phyloP scores from a whole-genome alignment of 2,329 filamentous ascomycete species.

The Beauveria scarabaeidicola region DNA sequence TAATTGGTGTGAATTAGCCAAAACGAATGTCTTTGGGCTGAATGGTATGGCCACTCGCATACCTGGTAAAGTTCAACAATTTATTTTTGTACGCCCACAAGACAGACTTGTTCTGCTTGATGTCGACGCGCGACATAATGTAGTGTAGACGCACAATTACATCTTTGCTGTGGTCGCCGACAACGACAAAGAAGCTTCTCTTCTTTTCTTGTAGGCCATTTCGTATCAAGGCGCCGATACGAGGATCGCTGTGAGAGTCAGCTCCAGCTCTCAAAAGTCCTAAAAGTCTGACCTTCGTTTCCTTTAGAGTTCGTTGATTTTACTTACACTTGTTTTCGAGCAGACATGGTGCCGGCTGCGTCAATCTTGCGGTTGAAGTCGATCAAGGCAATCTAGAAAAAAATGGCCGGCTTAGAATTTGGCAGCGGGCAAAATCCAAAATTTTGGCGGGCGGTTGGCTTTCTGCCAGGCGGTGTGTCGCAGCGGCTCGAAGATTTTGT shows the following conservation, averaged over 20 bases:
- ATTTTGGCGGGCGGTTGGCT: conserved; percentile 34
- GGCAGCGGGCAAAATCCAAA: conserved; percentile 20
- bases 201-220: conserved; percentile 96
- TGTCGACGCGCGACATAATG: conserved; percentile 81
- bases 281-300: neutral
- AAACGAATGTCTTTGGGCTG: neutral
- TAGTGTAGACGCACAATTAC: conserved; percentile 90
- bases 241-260: conserved; percentile 57
- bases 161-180: conserved; percentile 91
- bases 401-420: conserved; percentile 24
- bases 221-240: conserved; percentile 81
- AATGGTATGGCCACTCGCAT: conserved; percentile 11
- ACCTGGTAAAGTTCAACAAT: conserved; percentile 82
- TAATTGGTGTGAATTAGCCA: conserved; percentile 21
- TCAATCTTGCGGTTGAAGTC: conserved; percentile 14
- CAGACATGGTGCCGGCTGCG: conserved; percentile 37
- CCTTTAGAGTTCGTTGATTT: no score
- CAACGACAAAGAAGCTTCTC: conserved; percentile 93
- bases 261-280: neutral
- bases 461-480: conserved; percentile 10
- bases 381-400: conserved; percentile 1
- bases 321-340: conserved; percentile 47
- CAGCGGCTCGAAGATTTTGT: neutral
- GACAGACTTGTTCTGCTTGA: conserved; percentile 86
- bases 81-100: conserved; percentile 99